Conservation (phyloP, 2,329 filamentous ascomycete species). For the Cordyceps javanica region DNA sequence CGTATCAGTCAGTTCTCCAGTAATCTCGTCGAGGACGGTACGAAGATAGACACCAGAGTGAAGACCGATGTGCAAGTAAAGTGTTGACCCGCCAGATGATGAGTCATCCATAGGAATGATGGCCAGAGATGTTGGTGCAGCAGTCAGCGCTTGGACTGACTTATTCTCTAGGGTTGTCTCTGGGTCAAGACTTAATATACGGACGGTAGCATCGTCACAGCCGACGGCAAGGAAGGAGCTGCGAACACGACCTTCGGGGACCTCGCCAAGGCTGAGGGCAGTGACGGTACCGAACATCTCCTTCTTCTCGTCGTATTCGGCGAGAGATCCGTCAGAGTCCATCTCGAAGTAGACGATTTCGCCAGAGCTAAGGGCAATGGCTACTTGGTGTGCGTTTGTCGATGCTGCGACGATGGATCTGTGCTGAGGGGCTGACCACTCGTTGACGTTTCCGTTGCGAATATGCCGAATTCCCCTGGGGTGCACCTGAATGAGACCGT, state of each 20-base stretch:
- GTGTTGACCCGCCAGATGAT: conserved; percentile 76
- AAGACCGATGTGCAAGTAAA: conserved; percentile 93
- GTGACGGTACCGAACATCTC: conserved; percentile 95
- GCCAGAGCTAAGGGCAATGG: conserved; percentile 87
- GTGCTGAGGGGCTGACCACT: conserved; percentile 91
- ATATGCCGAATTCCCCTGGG: conserved; percentile 95
- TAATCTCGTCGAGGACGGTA: conserved; percentile 90
- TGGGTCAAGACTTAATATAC: conserved; percentile 82
- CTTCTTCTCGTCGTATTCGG: conserved; percentile 91
- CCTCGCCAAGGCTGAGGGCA: conserved; percentile 85
- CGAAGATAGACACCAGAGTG: conserved; percentile 94
- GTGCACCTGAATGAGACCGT: conserved; percentile 89
- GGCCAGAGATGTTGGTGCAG: conserved; percentile 77
- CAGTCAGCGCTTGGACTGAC: conserved; percentile 88
- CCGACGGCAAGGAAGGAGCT: conserved; percentile 94
- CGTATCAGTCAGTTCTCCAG: conserved; percentile 91
- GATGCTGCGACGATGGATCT: conserved; percentile 91
- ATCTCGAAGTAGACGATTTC: conserved; percentile 99
- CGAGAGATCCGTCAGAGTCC: conserved; percentile 82
- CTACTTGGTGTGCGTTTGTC: conserved; percentile 89
- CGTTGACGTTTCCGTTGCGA: conserved; percentile 69
- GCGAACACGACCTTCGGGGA: conserved; percentile 81
- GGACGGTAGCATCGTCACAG: conserved; percentile 93
- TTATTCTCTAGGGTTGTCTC: conserved; percentile 89
- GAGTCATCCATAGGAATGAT: conserved; percentile 97